Conservation (phyloP, 768 basidiomycete genomes). For the Rhizopogon roseolus region DNA sequence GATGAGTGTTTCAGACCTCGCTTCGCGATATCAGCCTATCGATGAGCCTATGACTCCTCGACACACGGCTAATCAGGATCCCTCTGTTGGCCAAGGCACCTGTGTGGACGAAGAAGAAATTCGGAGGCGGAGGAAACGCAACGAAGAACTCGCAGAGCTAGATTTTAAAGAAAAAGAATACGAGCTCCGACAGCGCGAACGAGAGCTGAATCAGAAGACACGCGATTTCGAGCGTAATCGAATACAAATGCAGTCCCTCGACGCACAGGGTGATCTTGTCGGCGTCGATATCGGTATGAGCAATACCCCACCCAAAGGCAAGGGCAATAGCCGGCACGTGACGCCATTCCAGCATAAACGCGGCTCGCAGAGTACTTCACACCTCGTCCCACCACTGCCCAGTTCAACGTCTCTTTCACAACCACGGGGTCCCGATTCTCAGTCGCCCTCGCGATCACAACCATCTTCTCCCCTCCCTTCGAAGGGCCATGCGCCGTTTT, state of each 20-base stretch:
- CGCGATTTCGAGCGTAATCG: slow-evolving; percentile 58
- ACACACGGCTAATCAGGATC: slow-evolving; percentile 19
- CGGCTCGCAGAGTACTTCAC: slow-evolving; percentile 25
- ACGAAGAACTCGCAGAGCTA: slow-evolving; percentile 47
- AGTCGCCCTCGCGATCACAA: slow-evolving; percentile 24
- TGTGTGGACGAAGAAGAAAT: slow-evolving; percentile 21
- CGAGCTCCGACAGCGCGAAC: slow-evolving; percentile 47
- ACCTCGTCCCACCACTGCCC: slow-evolving; percentile 17
- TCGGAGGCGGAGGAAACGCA: slow-evolving; percentile 32
- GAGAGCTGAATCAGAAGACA: slow-evolving; percentile 46
- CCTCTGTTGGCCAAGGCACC: slow-evolving; percentile 10
- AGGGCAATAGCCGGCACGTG: no score
- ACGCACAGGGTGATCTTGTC: slow-evolving; percentile 22
- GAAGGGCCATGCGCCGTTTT: slow-evolving; percentile 53
- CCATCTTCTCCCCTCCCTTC: slow-evolving; percentile 18
- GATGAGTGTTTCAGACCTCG: slow-evolving; percentile 58
- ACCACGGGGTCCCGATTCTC: slow-evolving; percentile 18
- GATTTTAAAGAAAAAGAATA: slow-evolving; percentile 55
- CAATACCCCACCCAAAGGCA: slow-evolving; percentile 13
- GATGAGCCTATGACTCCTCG: slow-evolving; percentile 42
- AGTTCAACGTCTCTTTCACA: slow-evolving; percentile 1
- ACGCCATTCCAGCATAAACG: slow-evolving; percentile 20
- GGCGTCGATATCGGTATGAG: no score
- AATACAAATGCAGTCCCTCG: slow-evolving; percentile 33
- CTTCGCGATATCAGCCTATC: slow-evolving; percentile 52